phyloP scores from a whole-genome alignment of 75 land plant species.

The Selaginella tamariscina region DNA sequence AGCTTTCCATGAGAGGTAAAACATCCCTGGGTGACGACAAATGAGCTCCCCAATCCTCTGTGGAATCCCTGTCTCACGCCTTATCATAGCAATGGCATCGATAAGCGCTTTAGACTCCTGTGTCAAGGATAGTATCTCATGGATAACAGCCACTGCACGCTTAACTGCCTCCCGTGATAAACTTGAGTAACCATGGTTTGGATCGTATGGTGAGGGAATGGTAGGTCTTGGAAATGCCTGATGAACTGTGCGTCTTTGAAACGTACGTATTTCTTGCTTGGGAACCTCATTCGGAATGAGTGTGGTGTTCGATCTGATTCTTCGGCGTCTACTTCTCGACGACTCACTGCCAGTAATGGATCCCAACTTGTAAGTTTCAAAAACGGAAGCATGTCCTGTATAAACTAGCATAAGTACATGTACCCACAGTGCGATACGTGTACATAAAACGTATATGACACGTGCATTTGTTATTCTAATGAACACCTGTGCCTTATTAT shows the following conservation, averaged over 20 bases:
- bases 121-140: slow-evolving; percentile 59
- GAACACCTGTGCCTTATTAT: too few species aligned
- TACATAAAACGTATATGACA: too few species aligned
- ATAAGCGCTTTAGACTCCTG: slow-evolving; percentile 54
- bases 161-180: slow-evolving; percentile 29
- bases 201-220: slow-evolving; percentile 56
- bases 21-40: slow-evolving; percentile 61
- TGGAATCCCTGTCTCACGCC: slow-evolving; percentile 39
- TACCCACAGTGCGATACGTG: too few species aligned
- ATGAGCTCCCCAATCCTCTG: slow-evolving; percentile 54
- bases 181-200: slow-evolving; percentile 29
- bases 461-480: too few species aligned
- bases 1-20: slow-evolving; percentile 56
- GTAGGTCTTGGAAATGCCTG: slow-evolving; percentile 32
- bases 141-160: slow-evolving; percentile 53
- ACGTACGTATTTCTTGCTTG: not conserved
- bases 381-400: not conserved
- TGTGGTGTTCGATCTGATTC: not conserved
- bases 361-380: not conserved
- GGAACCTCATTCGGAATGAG: not conserved
- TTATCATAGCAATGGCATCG: slow-evolving; percentile 40
- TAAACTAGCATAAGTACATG: too few species aligned
- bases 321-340: not conserved
- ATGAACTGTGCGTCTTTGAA: not conserved
- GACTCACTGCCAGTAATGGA: not conserved